Evolutionary conservation across 495 filamentous ascomycete genomes (phyloP).

Genomic region (Halenospora varia): DNA sequence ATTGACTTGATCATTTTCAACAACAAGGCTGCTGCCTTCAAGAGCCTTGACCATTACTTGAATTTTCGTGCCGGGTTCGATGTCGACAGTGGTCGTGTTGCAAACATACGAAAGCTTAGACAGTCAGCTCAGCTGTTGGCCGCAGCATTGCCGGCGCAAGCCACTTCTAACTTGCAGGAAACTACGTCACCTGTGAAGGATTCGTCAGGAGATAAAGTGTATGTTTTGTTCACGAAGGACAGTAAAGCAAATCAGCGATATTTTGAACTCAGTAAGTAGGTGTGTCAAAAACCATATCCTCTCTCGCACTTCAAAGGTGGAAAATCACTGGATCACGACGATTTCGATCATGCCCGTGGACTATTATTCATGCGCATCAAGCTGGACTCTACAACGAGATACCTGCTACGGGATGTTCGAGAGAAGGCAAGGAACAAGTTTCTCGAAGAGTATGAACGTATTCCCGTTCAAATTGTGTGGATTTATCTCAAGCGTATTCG

Average conservation of each 20-base stretch:
- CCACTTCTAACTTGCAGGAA: background rate
- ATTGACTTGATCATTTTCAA: conserved; percentile 32
- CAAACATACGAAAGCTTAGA: background rate
- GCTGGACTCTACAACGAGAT: conserved; percentile 2
- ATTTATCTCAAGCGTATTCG: conserved; percentile 18
- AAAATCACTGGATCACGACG: conserved; percentile 1
- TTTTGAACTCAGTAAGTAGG: conserved; percentile 9
- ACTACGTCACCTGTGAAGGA: background rate
- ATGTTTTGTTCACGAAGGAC: conserved; percentile 2
- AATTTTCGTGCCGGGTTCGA: background rate
- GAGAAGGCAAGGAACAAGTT: conserved; percentile 21
- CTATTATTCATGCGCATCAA: conserved; percentile 14
- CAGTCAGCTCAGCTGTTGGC: conserved; percentile 4
- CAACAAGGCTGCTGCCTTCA: conserved; percentile 15
- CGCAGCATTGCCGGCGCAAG: background rate
- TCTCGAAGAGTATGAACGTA: conserved; percentile 19
- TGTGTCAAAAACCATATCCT: background rate
- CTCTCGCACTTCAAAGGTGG: conserved; percentile 2
- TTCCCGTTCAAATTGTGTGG: conserved; percentile 20
- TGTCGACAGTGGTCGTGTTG: background rate
- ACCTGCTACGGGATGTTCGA: conserved; percentile 1
- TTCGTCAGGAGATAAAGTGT: background rate
- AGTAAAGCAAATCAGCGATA: conserved; percentile 7
- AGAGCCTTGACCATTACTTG: background rate
- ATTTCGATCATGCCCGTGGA: conserved; percentile 13